These are phyloP conservation scores for Calonectria fujianensis DNA, from an alignment of 2,329 filamentous ascomycete genomes.

Conservation along the genomic window DNA sequence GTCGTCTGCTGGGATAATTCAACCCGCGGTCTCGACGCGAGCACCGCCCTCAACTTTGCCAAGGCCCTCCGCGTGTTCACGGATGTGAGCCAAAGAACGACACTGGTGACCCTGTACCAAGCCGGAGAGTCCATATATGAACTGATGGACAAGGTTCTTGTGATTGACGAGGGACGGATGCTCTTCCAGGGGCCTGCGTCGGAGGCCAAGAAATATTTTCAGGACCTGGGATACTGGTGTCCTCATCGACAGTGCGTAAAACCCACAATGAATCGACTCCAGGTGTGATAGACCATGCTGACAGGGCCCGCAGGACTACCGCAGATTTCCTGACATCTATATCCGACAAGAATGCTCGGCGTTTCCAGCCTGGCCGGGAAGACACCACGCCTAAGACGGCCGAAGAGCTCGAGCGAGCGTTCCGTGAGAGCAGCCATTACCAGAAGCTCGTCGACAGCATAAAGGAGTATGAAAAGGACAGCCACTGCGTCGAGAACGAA, in stretches of 20 bases:
- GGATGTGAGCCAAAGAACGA: conserved; percentile 77
- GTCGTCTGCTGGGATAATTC: conserved; percentile 81
- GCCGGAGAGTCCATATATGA: conserved; percentile 78
- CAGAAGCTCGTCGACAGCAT: conserved; percentile 75
- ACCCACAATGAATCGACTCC: background rate
- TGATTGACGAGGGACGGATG: conserved; percentile 80
- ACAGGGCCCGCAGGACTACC: conserved; percentile 27
- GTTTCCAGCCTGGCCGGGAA: conserved; percentile 78
- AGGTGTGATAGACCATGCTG: background rate
- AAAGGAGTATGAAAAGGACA: conserved; percentile 63
- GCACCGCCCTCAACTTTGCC: conserved; percentile 81
- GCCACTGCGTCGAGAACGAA: conserved; percentile 55
- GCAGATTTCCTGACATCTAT: conserved; percentile 83
- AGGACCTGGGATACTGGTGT: conserved; percentile 77
- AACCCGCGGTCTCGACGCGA: conserved; percentile 77
- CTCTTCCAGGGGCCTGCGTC: conserved; percentile 78
- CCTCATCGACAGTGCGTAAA: conserved; percentile 42
- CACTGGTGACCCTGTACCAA: conserved; percentile 80
- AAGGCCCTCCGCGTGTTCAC: conserved; percentile 76
- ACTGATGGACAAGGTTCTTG: conserved; percentile 82
- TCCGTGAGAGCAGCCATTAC: conserved; percentile 76
- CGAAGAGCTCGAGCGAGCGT: conserved; percentile 79
- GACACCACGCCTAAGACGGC: conserved; percentile 79
- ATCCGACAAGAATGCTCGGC: conserved; percentile 81
- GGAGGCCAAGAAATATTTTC: conserved; percentile 79